These are phyloP conservation scores for Candida buenavistaensis DNA, from an alignment of 1,139 yeast species.

Conservation along the genomic window DNA sequence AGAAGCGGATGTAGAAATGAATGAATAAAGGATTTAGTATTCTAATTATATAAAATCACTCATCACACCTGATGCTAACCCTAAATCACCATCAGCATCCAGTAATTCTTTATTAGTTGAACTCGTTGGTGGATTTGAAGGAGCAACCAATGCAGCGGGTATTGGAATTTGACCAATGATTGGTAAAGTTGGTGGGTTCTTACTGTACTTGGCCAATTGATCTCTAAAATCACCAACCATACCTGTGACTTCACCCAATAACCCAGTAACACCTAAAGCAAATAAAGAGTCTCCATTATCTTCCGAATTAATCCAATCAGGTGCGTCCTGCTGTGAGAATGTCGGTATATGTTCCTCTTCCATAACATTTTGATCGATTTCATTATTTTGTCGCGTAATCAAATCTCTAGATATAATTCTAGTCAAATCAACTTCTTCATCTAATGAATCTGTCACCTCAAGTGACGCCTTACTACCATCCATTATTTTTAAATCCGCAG, in stretches of 20 bases:
- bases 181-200: constrained; percentile 14
- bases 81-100: constrained; percentile 22
- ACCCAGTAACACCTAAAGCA: constrained; percentile 72
- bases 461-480: constrained; percentile 4
- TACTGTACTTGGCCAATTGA: constrained; percentile 33
- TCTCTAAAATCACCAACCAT: constrained; percentile 40
- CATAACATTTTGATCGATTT: constrained; percentile 27
- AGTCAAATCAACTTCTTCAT: constrained; percentile 29
- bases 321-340: not conserved
- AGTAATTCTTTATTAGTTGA: too few species aligned
- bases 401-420: constrained; percentile 38
- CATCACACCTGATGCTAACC: constrained; percentile 21
- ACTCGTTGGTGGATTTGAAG: constrained; percentile 3
- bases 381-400: constrained; percentile 34
- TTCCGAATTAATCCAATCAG: constrained; percentile 53
- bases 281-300: constrained; percentile 52
- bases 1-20: constrained; percentile 8
- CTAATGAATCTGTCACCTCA: constrained; percentile 22
- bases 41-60: constrained; percentile 24
- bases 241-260: constrained; percentile 63
- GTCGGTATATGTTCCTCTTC: constrained; percentile 9
- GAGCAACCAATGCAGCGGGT: constrained; percentile 10
- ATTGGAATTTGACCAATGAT: constrained; percentile 15
- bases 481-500: constrained; percentile 8
- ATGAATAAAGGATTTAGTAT: constrained; percentile 2